Base-by-base conservation (phyloP, 345 rosid genomes). In the Jatropha curcas region DNA sequence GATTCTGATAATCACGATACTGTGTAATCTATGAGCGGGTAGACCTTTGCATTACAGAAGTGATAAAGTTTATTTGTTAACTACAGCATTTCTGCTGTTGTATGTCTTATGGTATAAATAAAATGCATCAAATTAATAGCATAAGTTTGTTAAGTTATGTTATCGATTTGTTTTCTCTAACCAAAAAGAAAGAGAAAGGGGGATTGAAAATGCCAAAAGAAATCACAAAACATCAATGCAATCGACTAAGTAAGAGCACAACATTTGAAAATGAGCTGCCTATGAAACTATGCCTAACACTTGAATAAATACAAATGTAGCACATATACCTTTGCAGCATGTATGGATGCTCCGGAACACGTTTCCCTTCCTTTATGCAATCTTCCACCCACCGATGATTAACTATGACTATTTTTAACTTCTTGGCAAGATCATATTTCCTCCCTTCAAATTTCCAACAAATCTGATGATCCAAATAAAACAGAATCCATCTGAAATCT, bases 371-470 rank as follows among this genome's bases (percentile, higher is more conserved):
- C 84, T 76, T 88, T 50, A 88, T 30, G 37, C 98, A 95, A 67
- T 91, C 93, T 81, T 91, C 94, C 0, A 95, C 73, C 99, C 99
- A 95, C 39, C 79, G 84, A 80, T 95, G 98, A 71, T 92, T 92
- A 0, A 95, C 94, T 2, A 89, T 70, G 24, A 59, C 64, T 0
- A 87, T 84, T 64, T 61, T 60, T 0, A 92, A 91, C 77, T 86
- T 86, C 75, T 76, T 86, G 1, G 97, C 93, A 46, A 91, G 88
- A 28, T 77, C 67, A 31, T 87, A 88, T 71, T 95, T 95, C 71
- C 70, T 80, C 0, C 99, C 98, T 65, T 91, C 92, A 35, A 88
- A 91, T 77, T 82, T 83, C 96, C 97, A 80, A 68, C 99, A 92
- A 3, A 95, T 87, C 98, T 95, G 74, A 48, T 43, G 17, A 17